Evolutionary conservation across 768 basidiomycete genomes (phyloP).

Genomic region (Leccinum uliginosum): DNA sequence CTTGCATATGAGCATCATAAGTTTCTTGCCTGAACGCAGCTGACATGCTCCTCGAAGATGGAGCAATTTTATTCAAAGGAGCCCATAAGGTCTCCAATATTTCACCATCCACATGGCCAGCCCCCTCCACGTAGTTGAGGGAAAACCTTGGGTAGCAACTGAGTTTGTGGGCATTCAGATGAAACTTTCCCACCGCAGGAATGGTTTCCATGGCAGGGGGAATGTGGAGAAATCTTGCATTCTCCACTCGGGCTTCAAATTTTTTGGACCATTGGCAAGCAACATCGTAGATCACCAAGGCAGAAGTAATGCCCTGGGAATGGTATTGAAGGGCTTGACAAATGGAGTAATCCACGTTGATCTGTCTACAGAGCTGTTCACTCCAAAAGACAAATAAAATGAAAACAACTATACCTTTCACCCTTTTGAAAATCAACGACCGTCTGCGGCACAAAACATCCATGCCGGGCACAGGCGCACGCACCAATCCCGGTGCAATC

Average conservation of each 20-base stretch:
- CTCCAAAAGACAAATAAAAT: background rate
- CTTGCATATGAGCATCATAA: background rate
- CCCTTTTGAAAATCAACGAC: constrained; percentile 9
- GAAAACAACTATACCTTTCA: constrained; percentile 6
- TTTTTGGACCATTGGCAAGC: too few species aligned
- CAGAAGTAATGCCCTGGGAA: background rate
- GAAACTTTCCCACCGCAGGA: constrained; percentile 26
- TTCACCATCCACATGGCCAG: constrained; percentile 28
- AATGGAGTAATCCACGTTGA: constrained; percentile 27
- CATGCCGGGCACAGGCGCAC: background rate
- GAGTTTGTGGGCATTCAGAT: constrained; percentile 27
- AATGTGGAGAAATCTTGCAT: background rate
- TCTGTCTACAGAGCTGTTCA: constrained; percentile 15
- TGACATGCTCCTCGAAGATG: constrained; percentile 19
- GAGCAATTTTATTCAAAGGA: constrained; percentile 31
- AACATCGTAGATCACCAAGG: constrained; percentile 19
- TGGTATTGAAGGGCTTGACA: constrained; percentile 14
- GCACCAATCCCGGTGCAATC: background rate
- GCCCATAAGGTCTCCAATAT: constrained; percentile 34
- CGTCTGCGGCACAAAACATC: constrained; percentile 19
- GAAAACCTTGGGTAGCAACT: constrained; percentile 23
- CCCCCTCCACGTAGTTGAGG: constrained; percentile 16
- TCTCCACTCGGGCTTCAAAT: constrained; percentile 5
- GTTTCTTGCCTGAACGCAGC: constrained; percentile 24
- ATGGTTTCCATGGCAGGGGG: constrained; percentile 1